A percentile compares a stretch with the other conserved stretches of the same genome.
Conservation (phyloP, 306 rosid species). For the Trifolium pratense region DNA sequence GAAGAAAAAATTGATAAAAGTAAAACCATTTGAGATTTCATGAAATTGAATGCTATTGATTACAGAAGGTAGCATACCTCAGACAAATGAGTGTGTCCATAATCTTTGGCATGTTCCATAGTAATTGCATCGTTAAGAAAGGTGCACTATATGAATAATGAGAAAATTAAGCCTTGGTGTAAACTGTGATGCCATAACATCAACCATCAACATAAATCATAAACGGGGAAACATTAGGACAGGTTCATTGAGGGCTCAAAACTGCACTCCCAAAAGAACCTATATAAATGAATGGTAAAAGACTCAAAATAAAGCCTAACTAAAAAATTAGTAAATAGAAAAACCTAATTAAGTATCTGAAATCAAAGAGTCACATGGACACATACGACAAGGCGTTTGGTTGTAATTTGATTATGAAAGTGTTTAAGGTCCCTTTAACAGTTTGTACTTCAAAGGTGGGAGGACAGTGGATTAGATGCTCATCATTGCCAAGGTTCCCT, state of each 20-base stretch:
- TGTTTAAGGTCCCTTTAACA: background rate
- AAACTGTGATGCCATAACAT: slow-evolving; percentile 10
- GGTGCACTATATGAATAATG: slow-evolving; percentile 62
- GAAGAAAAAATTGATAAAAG: slow-evolving; percentile 3
- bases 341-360: background rate
- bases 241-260: background rate
- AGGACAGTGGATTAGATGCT: background rate
- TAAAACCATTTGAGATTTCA: slow-evolving; percentile 15
- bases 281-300: background rate
- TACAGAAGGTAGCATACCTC: slow-evolving; percentile 62
- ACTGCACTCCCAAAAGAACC: background rate
- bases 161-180: background rate
- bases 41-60: background rate
- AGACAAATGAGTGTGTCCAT: slow-evolving; percentile 83
- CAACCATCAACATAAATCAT: slow-evolving; percentile 12
- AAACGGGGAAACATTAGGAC: background rate
- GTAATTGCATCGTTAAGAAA: slow-evolving; percentile 67
- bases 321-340: background rate
- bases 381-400: background rate
- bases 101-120: slow-evolving; percentile 86
- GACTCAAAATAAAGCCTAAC: background rate
- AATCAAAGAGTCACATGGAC: background rate
- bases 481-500: background rate
- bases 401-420: background rate
- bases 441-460: background rate